Conservation (phyloP, 2,329 filamentous ascomycete species). For the Thyridium curvatum region DNA sequence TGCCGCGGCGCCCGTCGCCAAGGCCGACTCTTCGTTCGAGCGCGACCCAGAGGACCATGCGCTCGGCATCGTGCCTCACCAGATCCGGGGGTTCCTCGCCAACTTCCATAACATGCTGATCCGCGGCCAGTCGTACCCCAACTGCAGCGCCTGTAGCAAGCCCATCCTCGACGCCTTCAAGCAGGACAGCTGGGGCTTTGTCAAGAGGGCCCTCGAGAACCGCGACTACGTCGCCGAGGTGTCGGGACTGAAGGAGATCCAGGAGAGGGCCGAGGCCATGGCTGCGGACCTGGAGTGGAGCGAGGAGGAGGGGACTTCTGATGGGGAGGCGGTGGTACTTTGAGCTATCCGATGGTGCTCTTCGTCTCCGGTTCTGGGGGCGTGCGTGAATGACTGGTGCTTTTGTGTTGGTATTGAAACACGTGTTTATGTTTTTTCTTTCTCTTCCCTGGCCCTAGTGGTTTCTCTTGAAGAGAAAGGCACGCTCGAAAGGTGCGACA, state of each 20-base stretch:
- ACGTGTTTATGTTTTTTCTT: too few relatives aligned
- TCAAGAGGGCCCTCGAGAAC: slow-evolving; percentile 67
- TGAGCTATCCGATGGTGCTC: too few relatives aligned
- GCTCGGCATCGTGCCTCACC: slow-evolving; percentile 69
- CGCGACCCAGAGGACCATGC: slow-evolving; percentile 53
- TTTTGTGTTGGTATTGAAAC: too few relatives aligned
- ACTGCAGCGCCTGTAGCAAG: slow-evolving; percentile 74
- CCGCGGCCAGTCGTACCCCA: slow-evolving; percentile 68
- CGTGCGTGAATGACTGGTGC: too few relatives aligned
- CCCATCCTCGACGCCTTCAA: slow-evolving; percentile 64
- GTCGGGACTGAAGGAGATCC: slow-evolving; percentile 68
- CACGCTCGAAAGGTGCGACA: too few relatives aligned
- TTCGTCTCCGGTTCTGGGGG: too few relatives aligned
- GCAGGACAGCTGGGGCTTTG: slow-evolving; percentile 66
- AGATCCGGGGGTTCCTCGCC: slow-evolving; percentile 70
- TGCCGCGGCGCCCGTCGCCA: slow-evolving; percentile 46
- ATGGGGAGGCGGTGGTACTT: slow-evolving; percentile 50
- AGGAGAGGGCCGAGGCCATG: slow-evolving; percentile 48
- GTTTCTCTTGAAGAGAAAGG: too few relatives aligned
- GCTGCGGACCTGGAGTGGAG: slow-evolving; percentile 54
- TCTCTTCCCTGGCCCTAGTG: too few relatives aligned
- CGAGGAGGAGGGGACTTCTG: slow-evolving; percentile 47
- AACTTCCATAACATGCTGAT: slow-evolving; percentile 70
- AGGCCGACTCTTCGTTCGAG: slow-evolving; percentile 34
- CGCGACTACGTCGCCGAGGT: slow-evolving; percentile 74